Percentiles rank a stretch among this genome's conserved stretches.
Conservation (phyloP, 345 rosid species). For the Eucalyptus sp. region DNA sequence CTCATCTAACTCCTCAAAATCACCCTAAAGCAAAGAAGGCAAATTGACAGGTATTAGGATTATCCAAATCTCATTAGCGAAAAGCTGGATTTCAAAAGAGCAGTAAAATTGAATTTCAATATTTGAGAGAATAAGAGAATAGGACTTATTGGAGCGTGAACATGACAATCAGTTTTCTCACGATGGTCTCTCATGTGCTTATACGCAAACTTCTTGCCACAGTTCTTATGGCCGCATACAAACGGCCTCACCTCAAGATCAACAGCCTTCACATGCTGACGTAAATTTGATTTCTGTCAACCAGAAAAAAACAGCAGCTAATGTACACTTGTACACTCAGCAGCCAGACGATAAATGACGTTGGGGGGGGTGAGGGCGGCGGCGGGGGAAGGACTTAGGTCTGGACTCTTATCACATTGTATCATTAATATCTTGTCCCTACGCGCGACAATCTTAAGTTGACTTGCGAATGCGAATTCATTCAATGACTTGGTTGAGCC, state of each 20-base stretch:
- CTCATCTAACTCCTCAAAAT: slow-evolving; percentile 59
- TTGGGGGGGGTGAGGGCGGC: no score
- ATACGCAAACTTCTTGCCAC: slow-evolving; percentile 64
- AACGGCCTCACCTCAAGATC: slow-evolving; percentile 46
- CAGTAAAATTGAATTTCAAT: background rate
- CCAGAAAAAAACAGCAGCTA: no score
- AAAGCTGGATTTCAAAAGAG: background rate
- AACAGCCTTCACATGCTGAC: slow-evolving; percentile 57
- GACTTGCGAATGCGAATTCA: no score
- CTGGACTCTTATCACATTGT: no score
- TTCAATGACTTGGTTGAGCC: no score
- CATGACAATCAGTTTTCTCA: slow-evolving; percentile 47
- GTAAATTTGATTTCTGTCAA: slow-evolving; percentile 26
- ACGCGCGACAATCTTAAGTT: no score
- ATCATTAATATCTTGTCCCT: no score
- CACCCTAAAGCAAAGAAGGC: slow-evolving; percentile 38
- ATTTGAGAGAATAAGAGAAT: background rate
- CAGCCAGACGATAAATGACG: no score
- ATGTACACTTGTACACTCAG: no score
- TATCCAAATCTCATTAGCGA: background rate
- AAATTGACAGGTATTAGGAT: background rate
- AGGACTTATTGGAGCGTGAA: slow-evolving; percentile 45
- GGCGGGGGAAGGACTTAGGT: no score
- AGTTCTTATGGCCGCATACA: slow-evolving; percentile 41
- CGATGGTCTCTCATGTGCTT: slow-evolving; percentile 77